These are phyloP conservation scores for Leccinum imitatum DNA, from an alignment of 768 basidiomycete genomes.

Conservation along the genomic window DNA sequence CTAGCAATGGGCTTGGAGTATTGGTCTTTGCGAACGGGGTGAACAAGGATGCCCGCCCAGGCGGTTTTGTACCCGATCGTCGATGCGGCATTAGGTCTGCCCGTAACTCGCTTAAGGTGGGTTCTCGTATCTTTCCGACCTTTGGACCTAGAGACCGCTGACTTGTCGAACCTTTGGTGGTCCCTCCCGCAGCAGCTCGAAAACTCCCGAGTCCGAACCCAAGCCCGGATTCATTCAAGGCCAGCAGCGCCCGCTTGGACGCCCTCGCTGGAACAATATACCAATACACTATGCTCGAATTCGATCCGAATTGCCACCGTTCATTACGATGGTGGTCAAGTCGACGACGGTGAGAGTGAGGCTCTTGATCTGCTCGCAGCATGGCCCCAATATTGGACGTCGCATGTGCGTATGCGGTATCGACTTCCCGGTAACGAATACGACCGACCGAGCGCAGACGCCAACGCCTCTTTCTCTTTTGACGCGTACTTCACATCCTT, in stretches of 20 bases:
- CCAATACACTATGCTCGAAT: constrained; percentile 27
- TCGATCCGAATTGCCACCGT: constrained; percentile 27
- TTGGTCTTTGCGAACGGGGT: neutral
- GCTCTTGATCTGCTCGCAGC: constrained; percentile 27
- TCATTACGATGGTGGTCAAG: constrained; percentile 7
- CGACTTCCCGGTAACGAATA: too few species aligned
- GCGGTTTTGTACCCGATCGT: neutral
- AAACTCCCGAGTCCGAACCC: neutral
- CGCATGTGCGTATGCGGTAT: constrained; percentile 37
- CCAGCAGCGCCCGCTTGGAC: constrained; percentile 11
- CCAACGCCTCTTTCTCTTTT: constrained; percentile 15
- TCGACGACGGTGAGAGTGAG: too few species aligned
- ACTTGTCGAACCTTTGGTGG: neutral
- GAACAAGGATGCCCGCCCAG: neutral
- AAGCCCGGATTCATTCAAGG: neutral
- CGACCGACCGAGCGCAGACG: too few species aligned
- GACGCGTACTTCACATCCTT: constrained; percentile 22
- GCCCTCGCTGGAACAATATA: constrained; percentile 37
- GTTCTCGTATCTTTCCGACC: neutral
- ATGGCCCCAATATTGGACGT: constrained; percentile 35
- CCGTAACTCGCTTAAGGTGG: neutral
- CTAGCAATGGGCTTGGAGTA: neutral
- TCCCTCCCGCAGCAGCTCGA: neutral
- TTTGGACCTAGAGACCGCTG: neutral
- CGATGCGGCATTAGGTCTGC: neutral